Evolutionary conservation across 2,329 filamentous ascomycete genomes (phyloP).

Genomic region (Cladosporium oxysporum): DNA sequence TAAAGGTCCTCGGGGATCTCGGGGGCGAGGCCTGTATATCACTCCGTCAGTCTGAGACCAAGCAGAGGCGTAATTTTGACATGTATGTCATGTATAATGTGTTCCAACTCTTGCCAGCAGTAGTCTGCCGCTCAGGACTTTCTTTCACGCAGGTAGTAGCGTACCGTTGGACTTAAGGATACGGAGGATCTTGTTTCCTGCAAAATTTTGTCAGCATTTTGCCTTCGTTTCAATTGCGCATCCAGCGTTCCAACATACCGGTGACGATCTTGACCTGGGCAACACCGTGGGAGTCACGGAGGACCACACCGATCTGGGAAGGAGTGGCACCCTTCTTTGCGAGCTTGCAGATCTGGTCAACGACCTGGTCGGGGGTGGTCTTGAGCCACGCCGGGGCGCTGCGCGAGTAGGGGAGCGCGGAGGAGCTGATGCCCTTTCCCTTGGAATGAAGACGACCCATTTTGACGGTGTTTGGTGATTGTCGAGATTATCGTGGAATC

Average conservation of each 20-base stretch:
- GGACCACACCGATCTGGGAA: conserved; percentile 97
- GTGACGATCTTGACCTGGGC: conserved; percentile 97
- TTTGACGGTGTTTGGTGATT: conserved; percentile 47
- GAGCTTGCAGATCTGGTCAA: conserved; percentile 99
- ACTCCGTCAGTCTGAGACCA: conserved; percentile 48
- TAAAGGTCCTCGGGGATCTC: conserved; percentile 99
- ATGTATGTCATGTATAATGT: conserved; percentile 23
- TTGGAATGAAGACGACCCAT: conserved; percentile 99
- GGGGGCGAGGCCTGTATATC: conserved; percentile 85
- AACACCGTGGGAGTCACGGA: conserved; percentile 97
- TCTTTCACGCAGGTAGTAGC: conserved; percentile 52
- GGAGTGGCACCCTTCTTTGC: conserved; percentile 98
- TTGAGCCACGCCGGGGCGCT: conserved; percentile 93
- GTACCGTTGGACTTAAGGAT: conserved; percentile 98
- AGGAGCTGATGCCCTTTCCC: conserved; percentile 98
- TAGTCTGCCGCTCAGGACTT: conserved; percentile 30
- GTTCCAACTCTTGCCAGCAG: conserved; percentile 31
- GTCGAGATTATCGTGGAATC: conserved; percentile 27
- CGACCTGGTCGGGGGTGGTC: conserved; percentile 96
- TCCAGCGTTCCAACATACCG: conserved; percentile 62
- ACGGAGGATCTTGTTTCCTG: conserved; percentile 99
- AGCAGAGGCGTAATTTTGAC: conserved; percentile 43
- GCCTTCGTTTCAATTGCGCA: neutral
- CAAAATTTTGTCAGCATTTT: conserved; percentile 20
- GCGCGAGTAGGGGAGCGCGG: conserved; percentile 95